Conservation (phyloP, 2,329 filamentous ascomycete genomes). For the Fusarium domesticum region DNA sequence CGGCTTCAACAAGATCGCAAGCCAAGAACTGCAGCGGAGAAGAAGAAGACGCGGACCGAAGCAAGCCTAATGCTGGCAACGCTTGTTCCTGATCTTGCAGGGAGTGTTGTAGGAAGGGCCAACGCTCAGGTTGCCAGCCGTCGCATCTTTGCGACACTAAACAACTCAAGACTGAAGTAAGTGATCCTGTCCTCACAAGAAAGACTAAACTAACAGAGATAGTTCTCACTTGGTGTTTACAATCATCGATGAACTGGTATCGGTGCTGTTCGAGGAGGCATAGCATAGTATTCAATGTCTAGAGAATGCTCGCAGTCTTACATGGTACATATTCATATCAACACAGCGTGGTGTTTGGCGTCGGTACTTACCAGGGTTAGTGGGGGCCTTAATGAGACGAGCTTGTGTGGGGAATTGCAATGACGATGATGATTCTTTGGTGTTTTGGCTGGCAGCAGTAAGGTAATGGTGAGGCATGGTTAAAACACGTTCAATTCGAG, state of each 20-base stretch:
- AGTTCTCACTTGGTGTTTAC: slow-evolving; percentile 69
- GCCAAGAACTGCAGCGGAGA: slow-evolving; percentile 67
- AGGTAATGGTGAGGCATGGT: too few relatives aligned
- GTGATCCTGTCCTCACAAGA: slow-evolving; percentile 34
- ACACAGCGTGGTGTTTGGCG: slow-evolving; percentile 25
- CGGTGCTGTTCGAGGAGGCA: slow-evolving; percentile 57
- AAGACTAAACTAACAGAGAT: slow-evolving; percentile 22
- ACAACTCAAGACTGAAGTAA: slow-evolving; percentile 87
- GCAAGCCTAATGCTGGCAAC: slow-evolving; percentile 87
- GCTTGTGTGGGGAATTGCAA: slow-evolving; percentile 1
- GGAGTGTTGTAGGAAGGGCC: slow-evolving; percentile 84
- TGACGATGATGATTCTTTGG: neutral
- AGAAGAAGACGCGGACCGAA: slow-evolving; percentile 76
- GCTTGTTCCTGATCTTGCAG: slow-evolving; percentile 84
- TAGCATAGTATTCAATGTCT: slow-evolving; percentile 10
- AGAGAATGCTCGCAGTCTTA: slow-evolving; percentile 4
- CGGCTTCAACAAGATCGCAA: slow-evolving; percentile 47
- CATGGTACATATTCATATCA: slow-evolving; percentile 16
- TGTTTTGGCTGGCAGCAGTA: too few relatives aligned
- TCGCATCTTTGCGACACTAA: slow-evolving; percentile 84
- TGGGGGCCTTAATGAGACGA: slow-evolving; percentile 14
- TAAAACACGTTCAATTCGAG: too few relatives aligned
- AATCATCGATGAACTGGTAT: slow-evolving; percentile 66
- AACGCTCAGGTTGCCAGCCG: slow-evolving; percentile 91
- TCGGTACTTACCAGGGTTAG: slow-evolving; percentile 15